A percentile compares a stretch with the other conserved stretches of the same genome.
These are phyloP conservation scores for Raffaelea albimanens DNA, from an alignment of 2,329 filamentous ascomycete genomes.

Conservation along the genomic window DNA sequence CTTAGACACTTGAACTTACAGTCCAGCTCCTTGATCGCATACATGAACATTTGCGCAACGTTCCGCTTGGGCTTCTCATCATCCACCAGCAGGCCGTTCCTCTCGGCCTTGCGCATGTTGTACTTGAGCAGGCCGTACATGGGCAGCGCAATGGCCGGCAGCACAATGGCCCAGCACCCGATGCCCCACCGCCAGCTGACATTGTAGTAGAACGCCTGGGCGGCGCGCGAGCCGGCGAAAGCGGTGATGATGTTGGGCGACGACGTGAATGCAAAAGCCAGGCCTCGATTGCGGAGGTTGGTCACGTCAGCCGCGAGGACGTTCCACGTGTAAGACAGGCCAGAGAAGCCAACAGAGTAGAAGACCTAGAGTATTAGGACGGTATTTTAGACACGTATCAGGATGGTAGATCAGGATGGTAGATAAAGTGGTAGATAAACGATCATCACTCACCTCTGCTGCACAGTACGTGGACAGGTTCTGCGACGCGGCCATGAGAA, in stretches of 20 bases:
- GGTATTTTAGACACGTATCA: too few relatives aligned
- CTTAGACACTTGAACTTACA: neutral
- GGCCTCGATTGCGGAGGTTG: slow-evolving; percentile 51
- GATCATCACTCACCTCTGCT: slow-evolving; percentile 16
- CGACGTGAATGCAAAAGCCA: slow-evolving; percentile 52
- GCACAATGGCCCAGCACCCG: slow-evolving; percentile 49
- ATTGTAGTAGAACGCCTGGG: slow-evolving; percentile 38
- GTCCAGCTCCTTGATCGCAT: slow-evolving; percentile 47
- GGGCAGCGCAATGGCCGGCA: slow-evolving; percentile 47
- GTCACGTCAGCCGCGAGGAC: slow-evolving; percentile 58
- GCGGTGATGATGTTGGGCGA: slow-evolving; percentile 55
- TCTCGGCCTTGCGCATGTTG: slow-evolving; percentile 47
- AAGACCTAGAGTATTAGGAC: slow-evolving; percentile 31
- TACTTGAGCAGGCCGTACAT: slow-evolving; percentile 44
- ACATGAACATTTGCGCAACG: slow-evolving; percentile 33
- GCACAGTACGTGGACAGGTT: slow-evolving; percentile 40
- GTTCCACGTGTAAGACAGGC: slow-evolving; percentile 35
- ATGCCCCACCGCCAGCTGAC: slow-evolving; percentile 59
- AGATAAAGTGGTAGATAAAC: too few relatives aligned
- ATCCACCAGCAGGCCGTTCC: slow-evolving; percentile 35
- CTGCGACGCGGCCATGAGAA: slow-evolving; percentile 52
- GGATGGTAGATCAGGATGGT: too few relatives aligned
- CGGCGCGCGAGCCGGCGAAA: slow-evolving; percentile 48
- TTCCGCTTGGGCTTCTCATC: slow-evolving; percentile 32
- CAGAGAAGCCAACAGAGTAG: slow-evolving; percentile 44